phyloP scores from a whole-genome alignment of 768 basidiomycete genomes.

The Mycena pura region DNA sequence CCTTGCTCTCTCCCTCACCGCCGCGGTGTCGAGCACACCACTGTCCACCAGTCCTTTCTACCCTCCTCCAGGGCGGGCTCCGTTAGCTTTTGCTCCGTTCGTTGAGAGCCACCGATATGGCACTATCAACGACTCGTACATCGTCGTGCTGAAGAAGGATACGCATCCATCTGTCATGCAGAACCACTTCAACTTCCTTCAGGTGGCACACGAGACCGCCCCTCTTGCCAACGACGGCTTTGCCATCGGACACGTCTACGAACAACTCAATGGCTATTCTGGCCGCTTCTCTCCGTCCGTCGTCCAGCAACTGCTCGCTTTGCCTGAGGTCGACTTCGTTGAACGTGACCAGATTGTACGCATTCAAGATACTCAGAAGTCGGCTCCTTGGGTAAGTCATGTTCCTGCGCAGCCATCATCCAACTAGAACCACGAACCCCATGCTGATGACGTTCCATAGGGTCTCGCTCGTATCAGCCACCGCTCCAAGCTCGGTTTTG shows the following conservation, averaged over 20 bases:
- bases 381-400: constrained; percentile 85
- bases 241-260: constrained; percentile 79
- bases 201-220: constrained; percentile 63
- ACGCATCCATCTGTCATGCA: constrained; percentile 60
- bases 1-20: constrained; percentile 47
- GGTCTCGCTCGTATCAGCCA: constrained; percentile 97
- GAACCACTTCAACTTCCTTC: constrained; percentile 83
- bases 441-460: constrained; percentile 47
- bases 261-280: constrained; percentile 79
- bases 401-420: background rate
- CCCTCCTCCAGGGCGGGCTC: constrained; percentile 39
- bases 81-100: constrained; percentile 67
- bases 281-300: constrained; percentile 76
- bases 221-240: constrained; percentile 55
- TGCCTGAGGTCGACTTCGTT: constrained; percentile 91
- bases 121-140: constrained; percentile 90
- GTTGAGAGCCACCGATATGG: constrained; percentile 70
- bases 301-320: constrained; percentile 75
- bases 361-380: constrained; percentile 69
- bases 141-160: constrained; percentile 85
- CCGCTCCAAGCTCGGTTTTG: constrained; percentile 72
- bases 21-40: constrained; percentile 50
- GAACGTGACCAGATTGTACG: constrained; percentile 95
- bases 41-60: constrained; percentile 51
- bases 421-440: background rate